phyloP scores from a whole-genome alignment of 805 yeast genomes.

The Candida nitratophila region DNA sequence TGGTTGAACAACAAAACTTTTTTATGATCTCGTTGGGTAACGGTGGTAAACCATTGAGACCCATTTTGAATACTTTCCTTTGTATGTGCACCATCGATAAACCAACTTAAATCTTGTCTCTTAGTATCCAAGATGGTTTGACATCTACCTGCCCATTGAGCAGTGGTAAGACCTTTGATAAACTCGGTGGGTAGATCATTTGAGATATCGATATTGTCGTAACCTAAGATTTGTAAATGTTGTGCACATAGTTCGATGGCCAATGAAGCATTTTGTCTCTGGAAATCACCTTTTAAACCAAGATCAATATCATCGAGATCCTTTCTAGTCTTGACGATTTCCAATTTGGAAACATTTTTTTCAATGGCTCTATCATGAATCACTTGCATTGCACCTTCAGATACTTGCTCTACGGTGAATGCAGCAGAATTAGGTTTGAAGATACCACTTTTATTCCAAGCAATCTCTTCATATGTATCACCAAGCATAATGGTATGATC shows the following conservation, averaged over 20 bases:
- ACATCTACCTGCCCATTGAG: constrained; percentile 95
- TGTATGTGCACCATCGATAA: constrained; percentile 94
- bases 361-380: constrained; percentile 66
- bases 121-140: constrained; percentile 48
- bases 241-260: constrained; percentile 66
- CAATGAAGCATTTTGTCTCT: constrained; percentile 76
- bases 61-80: constrained; percentile 81
- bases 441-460: constrained; percentile 96
- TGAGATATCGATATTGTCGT: not conserved
- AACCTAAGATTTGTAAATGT: constrained; percentile 48
- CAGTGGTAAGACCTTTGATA: constrained; percentile 50
- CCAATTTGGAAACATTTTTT: constrained; percentile 39
- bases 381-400: constrained; percentile 45
- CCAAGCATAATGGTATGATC: constrained; percentile 91
- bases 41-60: constrained; percentile 61
- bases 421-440: constrained; percentile 67
- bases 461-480: constrained; percentile 76
- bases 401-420: constrained; percentile 53
- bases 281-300: constrained; percentile 84
- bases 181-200: constrained; percentile 41
- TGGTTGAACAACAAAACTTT: constrained; percentile 79
- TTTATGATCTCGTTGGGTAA: constrained; percentile 25
- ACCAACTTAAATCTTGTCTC: constrained; percentile 57
- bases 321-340: constrained; percentile 41
- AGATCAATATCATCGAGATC: constrained; percentile 37